Base-by-base conservation (phyloP, 306 rosid species). In the Vigna trinervia region DNA sequence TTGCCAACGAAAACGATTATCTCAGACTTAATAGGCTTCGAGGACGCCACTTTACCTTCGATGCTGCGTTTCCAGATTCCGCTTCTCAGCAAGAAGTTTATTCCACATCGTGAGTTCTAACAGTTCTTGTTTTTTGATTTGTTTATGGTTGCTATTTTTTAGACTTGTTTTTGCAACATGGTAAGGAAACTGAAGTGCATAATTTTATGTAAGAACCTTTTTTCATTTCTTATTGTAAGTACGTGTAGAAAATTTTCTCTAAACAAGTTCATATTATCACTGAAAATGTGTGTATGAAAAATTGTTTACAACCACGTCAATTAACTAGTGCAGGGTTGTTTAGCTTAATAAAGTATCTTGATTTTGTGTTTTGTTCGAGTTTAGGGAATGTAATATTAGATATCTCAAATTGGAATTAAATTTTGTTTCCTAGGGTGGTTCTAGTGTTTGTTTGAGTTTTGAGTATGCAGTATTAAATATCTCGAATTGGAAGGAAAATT, bases 21-120 rank as follows among this genome's bases (percentile, higher is more conserved):
- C 81, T 95, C 67, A 88, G 98, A 73, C 90, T 95, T 0, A 92
- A 95, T 86, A 88, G 98, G 84, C 79, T 95, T 36, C 88, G 96
- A 0, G 98, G 97, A 34, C 78, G 97, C 0, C 92, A 90, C 74
- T 90, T 95, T 36, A 85, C 90, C 7, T 95, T 95, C 13, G 97
- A 95, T 58, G 95, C 92, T 39, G 85, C 96, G 0, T 95, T 95
- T 80, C 89, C 93, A 1, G 97, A 92, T 41, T 71, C 87, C 1
- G 75, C 97, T 4, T 43, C 89, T 70, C 98, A 95, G 66, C 92
- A 87, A 59, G 91, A 92, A 52, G 97, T 95, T 53, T 95, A 95
- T 65, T 89, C 90, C 77, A 92, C 93, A 7, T 87, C 97, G 98
- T 94, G 80, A 88, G 98, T 92, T 17, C 23, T 8, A 45, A 5